A percentile compares a stretch with the other conserved stretches of the same genome.
phyloP scores from a whole-genome alignment of 139 green algal genomes.

The Chloropicon primus region DNA sequence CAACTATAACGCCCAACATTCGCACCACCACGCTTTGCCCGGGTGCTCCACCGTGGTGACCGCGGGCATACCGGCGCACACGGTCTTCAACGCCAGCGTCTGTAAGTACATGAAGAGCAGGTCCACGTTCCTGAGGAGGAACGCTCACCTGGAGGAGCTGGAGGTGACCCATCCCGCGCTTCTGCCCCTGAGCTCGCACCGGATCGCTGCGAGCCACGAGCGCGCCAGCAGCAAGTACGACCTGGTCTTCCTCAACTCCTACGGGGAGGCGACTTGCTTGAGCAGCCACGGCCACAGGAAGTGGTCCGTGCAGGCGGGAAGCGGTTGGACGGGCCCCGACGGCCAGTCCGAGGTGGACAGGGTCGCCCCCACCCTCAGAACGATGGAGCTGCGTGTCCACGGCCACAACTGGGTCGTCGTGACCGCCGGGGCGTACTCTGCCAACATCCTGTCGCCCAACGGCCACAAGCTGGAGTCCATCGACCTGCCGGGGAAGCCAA shows the following conservation, averaged over 20 bases:
- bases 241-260: conserved; percentile 9
- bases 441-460: conserved; percentile 44
- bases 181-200: neutral
- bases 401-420: conserved; percentile 11
- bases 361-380: neutral
- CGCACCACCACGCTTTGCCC: neutral
- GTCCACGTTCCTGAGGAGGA: neutral
- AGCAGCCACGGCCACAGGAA: conserved; percentile 1
- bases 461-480: conserved; percentile 43
- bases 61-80: neutral
- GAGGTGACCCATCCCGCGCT: neutral
- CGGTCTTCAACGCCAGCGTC: neutral
- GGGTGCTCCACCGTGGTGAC: neutral
- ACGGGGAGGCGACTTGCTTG: conserved; percentile 13
- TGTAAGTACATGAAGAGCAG: neutral
- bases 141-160: neutral
- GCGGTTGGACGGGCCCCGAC: neutral
- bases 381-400: neutral
- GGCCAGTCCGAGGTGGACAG: neutral
- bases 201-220: neutral
- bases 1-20: neutral
- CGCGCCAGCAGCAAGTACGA: neutral
- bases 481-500: conserved; percentile 39
- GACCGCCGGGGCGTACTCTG: conserved; percentile 27
- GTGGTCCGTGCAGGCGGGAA: neutral